A percentile compares a stretch with the other conserved stretches of the same genome.
These are phyloP conservation scores for Aspergillus persii DNA, from an alignment of 2,329 filamentous ascomycete genomes.

Conservation along the genomic window DNA sequence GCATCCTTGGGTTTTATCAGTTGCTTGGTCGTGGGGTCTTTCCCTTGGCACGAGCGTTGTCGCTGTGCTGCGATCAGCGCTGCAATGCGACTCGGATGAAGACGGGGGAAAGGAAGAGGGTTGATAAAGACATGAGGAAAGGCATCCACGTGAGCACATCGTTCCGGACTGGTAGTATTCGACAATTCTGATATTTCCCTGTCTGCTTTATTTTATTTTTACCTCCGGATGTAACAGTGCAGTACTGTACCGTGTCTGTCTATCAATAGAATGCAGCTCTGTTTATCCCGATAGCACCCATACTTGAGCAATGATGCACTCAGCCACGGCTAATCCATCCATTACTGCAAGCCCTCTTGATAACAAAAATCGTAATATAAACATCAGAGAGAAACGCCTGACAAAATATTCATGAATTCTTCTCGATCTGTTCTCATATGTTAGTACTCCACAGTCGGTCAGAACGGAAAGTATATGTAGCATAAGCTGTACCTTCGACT, in stretches of 20 bases:
- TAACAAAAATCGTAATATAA: not conserved
- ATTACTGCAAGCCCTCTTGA: not conserved
- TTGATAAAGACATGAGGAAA: not conserved
- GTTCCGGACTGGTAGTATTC: too few relatives aligned
- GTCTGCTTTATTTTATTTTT: too few relatives aligned
- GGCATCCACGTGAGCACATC: too few relatives aligned
- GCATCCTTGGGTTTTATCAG: conserved; percentile 3
- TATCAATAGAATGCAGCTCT: too few relatives aligned
- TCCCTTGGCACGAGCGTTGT: conserved; percentile 3
- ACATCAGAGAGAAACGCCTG: not conserved
- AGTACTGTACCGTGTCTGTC: too few relatives aligned
- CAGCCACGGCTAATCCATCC: not conserved
- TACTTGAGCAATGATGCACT: too few relatives aligned
- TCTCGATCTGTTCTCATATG: conserved; percentile 15
- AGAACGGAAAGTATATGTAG: not conserved
- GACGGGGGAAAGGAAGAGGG: not conserved
- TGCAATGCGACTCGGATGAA: not conserved
- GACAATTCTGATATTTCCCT: too few relatives aligned
- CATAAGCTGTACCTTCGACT: conserved; percentile 17
- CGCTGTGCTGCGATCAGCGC: not conserved
- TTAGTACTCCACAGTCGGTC: not conserved
- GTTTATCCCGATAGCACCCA: too few relatives aligned
- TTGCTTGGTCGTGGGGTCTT: not conserved
- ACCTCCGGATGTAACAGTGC: too few relatives aligned
- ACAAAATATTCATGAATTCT: conserved; percentile 15